Percentiles rank a stretch among this genome's conserved stretches.
phyloP scores from a whole-genome alignment of 2,329 filamentous ascomycete species.

The Apiospora phragmitis region DNA sequence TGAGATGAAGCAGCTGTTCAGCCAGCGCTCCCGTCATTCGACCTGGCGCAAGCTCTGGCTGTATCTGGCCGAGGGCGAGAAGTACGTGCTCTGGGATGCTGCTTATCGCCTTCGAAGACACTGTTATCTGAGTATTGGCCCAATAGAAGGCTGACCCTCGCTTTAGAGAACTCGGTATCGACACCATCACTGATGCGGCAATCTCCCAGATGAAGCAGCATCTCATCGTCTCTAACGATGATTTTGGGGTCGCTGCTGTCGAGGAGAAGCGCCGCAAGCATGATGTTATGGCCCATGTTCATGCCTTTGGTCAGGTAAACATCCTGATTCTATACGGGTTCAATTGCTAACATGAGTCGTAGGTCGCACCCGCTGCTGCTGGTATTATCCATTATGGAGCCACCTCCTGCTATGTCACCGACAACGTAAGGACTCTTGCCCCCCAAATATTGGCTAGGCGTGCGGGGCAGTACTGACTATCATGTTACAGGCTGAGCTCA shows the following conservation, averaged over 20 bases:
- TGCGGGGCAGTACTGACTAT: background rate
- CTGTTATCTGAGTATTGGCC: background rate
- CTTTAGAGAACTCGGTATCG: conserved; percentile 67
- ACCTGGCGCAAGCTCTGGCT: conserved; percentile 88
- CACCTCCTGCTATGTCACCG: conserved; percentile 63
- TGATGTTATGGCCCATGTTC: conserved; percentile 66
- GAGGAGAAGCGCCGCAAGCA: conserved; percentile 76
- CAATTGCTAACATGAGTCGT: background rate
- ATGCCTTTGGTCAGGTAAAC: conserved; percentile 66
- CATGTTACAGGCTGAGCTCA: conserved; percentile 57
- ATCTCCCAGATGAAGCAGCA: conserved; percentile 76
- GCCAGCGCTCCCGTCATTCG: conserved; percentile 69
- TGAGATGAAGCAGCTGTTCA: conserved; percentile 81
- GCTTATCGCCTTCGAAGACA: background rate
- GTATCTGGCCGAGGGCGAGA: conserved; percentile 78
- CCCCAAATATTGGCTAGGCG: background rate
- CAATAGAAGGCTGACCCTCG: background rate
- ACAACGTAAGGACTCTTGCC: conserved; percentile 51
- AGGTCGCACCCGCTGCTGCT: conserved; percentile 38
- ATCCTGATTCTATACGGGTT: conserved; percentile 19
- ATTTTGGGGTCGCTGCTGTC: conserved; percentile 71
- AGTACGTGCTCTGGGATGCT: conserved; percentile 25
- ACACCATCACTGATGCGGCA: conserved; percentile 69
- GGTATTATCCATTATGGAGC: conserved; percentile 81
- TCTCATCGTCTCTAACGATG: conserved; percentile 72